phyloP scores from a whole-genome alignment of 2,329 filamentous ascomycete species.

The Elsinoe necatrix region DNA sequence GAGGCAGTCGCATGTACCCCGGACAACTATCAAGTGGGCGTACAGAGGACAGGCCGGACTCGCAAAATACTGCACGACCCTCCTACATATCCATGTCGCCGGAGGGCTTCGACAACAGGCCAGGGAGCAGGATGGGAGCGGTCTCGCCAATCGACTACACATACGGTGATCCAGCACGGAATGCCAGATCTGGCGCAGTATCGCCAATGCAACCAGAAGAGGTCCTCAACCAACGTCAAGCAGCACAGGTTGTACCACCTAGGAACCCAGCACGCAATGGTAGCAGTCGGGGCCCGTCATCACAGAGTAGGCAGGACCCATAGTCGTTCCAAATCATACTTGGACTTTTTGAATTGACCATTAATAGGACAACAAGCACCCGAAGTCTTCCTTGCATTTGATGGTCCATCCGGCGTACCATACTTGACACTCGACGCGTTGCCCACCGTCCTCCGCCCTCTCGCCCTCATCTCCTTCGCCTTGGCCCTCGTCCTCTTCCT shows the following conservation, averaged over 20 bases:
- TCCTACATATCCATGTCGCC: slow-evolving; percentile 8
- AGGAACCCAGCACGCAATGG: slow-evolving; percentile 2
- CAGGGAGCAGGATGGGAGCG: slow-evolving; percentile 7
- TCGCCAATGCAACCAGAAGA: slow-evolving; percentile 3
- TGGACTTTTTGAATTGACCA: slow-evolving; percentile 15
- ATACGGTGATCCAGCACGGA: neutral
- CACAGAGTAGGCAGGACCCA: slow-evolving; percentile 13
- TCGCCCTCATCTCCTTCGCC: slow-evolving; percentile 54
- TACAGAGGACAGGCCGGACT: neutral
- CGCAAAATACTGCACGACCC: slow-evolving; percentile 9
- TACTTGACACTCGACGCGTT: slow-evolving; percentile 52
- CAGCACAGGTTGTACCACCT: slow-evolving; percentile 3
- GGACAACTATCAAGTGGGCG: slow-evolving; percentile 30
- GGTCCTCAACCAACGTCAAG: neutral
- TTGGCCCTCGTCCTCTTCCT: slow-evolving; percentile 61
- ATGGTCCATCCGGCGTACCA: slow-evolving; percentile 22
- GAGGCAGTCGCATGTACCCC: slow-evolving; percentile 46
- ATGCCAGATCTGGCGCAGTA: slow-evolving; percentile 1
- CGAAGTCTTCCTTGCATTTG: slow-evolving; percentile 29
- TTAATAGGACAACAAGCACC: slow-evolving; percentile 7
- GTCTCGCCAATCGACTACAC: slow-evolving; percentile 8
- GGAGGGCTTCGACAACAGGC: neutral
- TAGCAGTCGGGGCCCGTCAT: neutral
- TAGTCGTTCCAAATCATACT: slow-evolving; percentile 4
- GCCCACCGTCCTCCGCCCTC: slow-evolving; percentile 60